Evolutionary conservation across 192 early-diverging fungal genomes (phyloP).

Genomic region (Rhizophagus clarus): DNA sequence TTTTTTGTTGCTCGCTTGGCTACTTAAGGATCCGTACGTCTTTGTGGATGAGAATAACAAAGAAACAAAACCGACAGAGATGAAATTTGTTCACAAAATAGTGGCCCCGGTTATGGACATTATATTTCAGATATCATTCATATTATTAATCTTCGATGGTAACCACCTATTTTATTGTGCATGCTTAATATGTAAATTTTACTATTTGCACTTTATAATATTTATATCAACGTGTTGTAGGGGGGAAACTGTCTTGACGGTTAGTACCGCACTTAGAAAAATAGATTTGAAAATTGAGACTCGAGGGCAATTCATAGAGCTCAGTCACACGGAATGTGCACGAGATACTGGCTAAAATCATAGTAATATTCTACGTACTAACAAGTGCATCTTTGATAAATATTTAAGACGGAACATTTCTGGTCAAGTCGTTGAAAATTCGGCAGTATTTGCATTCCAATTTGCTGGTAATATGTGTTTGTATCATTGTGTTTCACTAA

Average conservation of each 20-base stretch:
- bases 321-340: conserved; percentile 26
- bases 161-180: neutral
- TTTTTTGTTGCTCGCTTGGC: neutral
- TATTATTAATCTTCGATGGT: conserved; percentile 21
- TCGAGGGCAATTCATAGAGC: conserved; percentile 9
- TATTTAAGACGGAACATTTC: too few species aligned
- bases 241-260: conserved; percentile 22
- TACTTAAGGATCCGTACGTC: neutral
- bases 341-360: conserved; percentile 10
- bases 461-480: too few species aligned
- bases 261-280: conserved; percentile 12
- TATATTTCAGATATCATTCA: conserved; percentile 17
- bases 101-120: conserved; percentile 4
- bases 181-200: neutral
- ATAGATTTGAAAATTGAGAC: conserved; percentile 29
- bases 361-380: neutral
- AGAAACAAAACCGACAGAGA: neutral
- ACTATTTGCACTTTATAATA: conserved; percentile 13
- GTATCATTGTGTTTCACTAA: neutral
- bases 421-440: too few species aligned
- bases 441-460: too few species aligned
- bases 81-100: conserved; percentile 19
- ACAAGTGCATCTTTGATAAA: too few species aligned
- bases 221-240: neutral
- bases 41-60: conserved; percentile 14